phyloP scores from a whole-genome alignment of 1,139 yeast genomes.

The Kodamaea suecica region DNA sequence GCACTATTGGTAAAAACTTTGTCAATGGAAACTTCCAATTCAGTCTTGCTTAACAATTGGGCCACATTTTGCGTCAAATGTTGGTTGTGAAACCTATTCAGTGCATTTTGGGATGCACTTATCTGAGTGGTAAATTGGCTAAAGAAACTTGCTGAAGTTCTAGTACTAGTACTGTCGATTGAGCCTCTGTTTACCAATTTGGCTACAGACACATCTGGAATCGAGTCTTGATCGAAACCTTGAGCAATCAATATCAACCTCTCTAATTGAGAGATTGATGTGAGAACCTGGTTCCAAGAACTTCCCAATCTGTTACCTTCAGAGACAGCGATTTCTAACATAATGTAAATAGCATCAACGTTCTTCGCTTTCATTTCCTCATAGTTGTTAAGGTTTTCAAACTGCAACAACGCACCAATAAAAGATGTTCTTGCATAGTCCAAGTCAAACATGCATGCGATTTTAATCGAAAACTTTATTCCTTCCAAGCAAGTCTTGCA shows the following conservation, averaged over 20 bases:
- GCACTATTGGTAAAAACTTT: slow-evolving; percentile 83
- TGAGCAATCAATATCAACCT: slow-evolving; percentile 83
- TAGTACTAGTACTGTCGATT: slow-evolving; percentile 46
- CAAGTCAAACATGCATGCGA: slow-evolving; percentile 80
- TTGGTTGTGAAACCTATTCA: slow-evolving; percentile 44
- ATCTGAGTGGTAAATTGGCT: slow-evolving; percentile 33
- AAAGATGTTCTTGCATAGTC: slow-evolving; percentile 87
- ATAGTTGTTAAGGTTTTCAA: slow-evolving; percentile 74
- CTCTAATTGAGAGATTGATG: slow-evolving; percentile 86
- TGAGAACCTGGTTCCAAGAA: slow-evolving; percentile 83
- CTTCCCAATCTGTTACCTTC: slow-evolving; percentile 69
- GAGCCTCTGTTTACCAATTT: slow-evolving; percentile 60
- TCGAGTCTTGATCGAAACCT: slow-evolving; percentile 79
- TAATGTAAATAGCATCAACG: slow-evolving; percentile 70
- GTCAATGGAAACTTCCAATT: slow-evolving; percentile 81
- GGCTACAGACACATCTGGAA: slow-evolving; percentile 84
- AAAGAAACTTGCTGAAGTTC: slow-evolving; percentile 51
- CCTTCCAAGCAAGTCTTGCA: slow-evolving; percentile 80
- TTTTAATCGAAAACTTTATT: slow-evolving; percentile 72
- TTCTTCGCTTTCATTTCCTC: slow-evolving; percentile 79
- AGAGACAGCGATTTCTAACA: slow-evolving; percentile 72
- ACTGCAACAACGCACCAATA: slow-evolving; percentile 85
- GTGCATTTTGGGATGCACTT: slow-evolving; percentile 42
- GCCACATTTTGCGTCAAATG: slow-evolving; percentile 40
- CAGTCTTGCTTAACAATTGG: slow-evolving; percentile 63